Percentiles rank a stretch among this genome's conserved stretches.
Evolutionary conservation across 371 early-diverging fungal species (phyloP).

Genomic region (Mucor saturninus): DNA sequence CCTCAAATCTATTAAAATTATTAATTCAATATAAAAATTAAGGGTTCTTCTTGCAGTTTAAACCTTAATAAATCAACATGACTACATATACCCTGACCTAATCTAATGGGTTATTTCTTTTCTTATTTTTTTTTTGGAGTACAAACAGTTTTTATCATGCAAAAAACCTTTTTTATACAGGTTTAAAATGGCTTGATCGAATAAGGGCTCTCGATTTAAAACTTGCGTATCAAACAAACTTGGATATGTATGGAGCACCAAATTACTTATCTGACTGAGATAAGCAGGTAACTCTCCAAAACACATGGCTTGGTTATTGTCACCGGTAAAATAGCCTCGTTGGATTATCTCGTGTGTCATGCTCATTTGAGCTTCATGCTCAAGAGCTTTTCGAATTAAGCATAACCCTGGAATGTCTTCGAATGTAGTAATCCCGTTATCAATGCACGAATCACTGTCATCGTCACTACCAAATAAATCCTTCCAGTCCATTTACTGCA

Average conservation of each 20-base stretch:
- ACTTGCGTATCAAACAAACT: conserved; percentile 28
- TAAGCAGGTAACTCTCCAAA: conserved; percentile 44
- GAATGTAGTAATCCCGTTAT: conserved; percentile 1
- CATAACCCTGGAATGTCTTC: conserved; percentile 35
- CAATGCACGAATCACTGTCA: conserved; percentile 15
- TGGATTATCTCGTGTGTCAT: conserved; percentile 36
- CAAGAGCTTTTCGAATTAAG: conserved; percentile 31
- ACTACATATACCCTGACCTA: conserved; percentile 48
- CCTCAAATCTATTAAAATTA: conserved; percentile 41
- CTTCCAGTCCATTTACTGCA: conserved; percentile 31
- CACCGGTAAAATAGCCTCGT: conserved; percentile 24
- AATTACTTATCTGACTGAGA: conserved; percentile 24
- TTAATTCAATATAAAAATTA: background rate
- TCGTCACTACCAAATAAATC: conserved; percentile 50
- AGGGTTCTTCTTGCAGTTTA: background rate
- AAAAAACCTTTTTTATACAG: conserved; percentile 45
- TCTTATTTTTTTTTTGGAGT: background rate
- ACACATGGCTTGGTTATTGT: conserved; percentile 47
- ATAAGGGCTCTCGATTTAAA: conserved; percentile 36
- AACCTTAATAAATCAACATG: conserved; percentile 54
- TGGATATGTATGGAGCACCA: conserved; percentile 21
- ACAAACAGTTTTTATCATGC: background rate
- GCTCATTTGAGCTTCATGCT: conserved; percentile 43
- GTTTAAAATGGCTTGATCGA: conserved; percentile 55
- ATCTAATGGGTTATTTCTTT: background rate